phyloP scores from a whole-genome alignment of 495 filamentous ascomycete species.

The Neurospora sp. region DNA sequence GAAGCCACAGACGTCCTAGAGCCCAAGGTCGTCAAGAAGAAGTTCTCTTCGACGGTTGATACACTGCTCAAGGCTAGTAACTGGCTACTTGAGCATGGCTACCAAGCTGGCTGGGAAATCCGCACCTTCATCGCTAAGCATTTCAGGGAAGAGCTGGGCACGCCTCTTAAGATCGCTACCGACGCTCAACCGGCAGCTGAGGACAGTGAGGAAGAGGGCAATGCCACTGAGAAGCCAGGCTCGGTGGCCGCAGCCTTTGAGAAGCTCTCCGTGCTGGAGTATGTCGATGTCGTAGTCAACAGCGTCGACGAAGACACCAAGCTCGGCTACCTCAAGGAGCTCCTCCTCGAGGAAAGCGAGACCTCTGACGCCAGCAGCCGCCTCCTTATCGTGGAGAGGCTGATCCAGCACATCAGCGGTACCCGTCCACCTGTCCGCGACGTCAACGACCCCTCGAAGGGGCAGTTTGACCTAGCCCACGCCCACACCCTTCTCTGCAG shows the following conservation, averaged over 20 bases:
- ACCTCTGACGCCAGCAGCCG: slow-evolving; percentile 2
- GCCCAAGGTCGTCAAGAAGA: slow-evolving; percentile 1
- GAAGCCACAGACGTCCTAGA: slow-evolving; percentile 12
- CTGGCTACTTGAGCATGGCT: slow-evolving; percentile 16
- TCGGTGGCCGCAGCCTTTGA: slow-evolving; percentile 3
- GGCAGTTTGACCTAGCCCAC: slow-evolving; percentile 18
- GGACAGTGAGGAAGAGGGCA: not conserved
- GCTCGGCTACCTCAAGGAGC: slow-evolving; percentile 16
- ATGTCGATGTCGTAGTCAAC: slow-evolving; percentile 15
- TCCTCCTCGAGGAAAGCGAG: slow-evolving; percentile 5
- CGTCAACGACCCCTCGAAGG: not conserved
- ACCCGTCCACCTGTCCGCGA: slow-evolving; percentile 1
- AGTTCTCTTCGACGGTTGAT: slow-evolving; percentile 1
- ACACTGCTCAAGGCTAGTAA: slow-evolving; percentile 20
- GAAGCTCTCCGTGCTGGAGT: slow-evolving; percentile 11
- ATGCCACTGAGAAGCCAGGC: not conserved
- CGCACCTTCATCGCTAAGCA: slow-evolving; percentile 28
- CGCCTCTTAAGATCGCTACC: slow-evolving; percentile 13
- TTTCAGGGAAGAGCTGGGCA: slow-evolving; percentile 9
- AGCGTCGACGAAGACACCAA: slow-evolving; percentile 16
- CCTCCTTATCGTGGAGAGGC: slow-evolving; percentile 14
- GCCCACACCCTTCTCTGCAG: slow-evolving; percentile 21
- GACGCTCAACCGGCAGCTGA: not conserved
- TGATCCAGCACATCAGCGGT: slow-evolving; percentile 18
- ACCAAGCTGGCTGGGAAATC: slow-evolving; percentile 27